A percentile compares a stretch with the other conserved stretches of the same genome.
Evolutionary conservation across 108 stramenopile genomes (phyloP).

Genomic region (Halocafeteria seosinensis): DNA sequence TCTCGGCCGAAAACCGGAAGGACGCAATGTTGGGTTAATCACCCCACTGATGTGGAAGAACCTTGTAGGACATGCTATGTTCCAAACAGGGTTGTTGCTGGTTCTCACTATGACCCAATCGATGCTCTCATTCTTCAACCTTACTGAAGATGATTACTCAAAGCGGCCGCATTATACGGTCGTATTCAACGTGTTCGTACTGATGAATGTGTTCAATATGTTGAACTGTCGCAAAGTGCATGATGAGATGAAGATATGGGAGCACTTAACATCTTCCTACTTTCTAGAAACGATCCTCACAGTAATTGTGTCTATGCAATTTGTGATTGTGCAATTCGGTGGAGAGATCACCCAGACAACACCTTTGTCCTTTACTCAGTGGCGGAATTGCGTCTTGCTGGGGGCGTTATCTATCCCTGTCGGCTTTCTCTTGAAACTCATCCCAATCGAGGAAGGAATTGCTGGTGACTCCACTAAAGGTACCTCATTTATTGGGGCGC

Average conservation of each 20-base stretch:
- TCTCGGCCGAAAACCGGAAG: neutral
- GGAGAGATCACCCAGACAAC: constrained; percentile 5
- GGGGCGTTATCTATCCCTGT: constrained; percentile 3
- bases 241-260: constrained; percentile 8
- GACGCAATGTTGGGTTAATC: neutral
- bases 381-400: constrained; percentile 6
- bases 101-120: neutral
- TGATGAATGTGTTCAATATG: constrained; percentile 8
- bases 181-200: constrained; percentile 19
- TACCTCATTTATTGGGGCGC: too few species aligned
- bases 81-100: neutral
- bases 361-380: constrained; percentile 7
- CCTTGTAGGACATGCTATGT: neutral
- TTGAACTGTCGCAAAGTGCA: neutral
- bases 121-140: neutral
- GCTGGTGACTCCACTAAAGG: too few species aligned
- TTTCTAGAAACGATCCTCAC: neutral
- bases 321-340: constrained; percentile 5
- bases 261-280: neutral
- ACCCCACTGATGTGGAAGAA: neutral
- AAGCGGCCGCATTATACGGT: constrained; percentile 6
- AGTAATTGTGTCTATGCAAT: neutral
- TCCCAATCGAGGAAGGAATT: neutral
- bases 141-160: too few species aligned
- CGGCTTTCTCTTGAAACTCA: neutral